These are phyloP conservation scores for Fusarium cyanostomum DNA, from an alignment of 2,329 filamentous ascomycete species.

Conservation along the genomic window DNA sequence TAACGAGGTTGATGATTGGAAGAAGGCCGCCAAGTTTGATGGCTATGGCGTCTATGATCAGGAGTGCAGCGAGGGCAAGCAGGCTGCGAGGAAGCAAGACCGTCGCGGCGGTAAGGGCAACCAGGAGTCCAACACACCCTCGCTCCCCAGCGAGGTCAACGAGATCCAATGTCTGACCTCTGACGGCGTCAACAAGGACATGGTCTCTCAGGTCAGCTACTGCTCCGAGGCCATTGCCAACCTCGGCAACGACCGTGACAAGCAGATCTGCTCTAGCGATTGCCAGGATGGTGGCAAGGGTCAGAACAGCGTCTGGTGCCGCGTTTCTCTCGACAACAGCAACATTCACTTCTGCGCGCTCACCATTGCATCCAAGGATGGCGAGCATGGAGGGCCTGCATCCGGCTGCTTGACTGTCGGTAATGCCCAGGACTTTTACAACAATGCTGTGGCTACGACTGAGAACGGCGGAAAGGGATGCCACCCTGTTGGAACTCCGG, in stretches of 20 bases:
- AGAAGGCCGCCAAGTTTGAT: neutral
- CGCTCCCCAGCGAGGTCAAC: neutral
- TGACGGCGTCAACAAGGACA: neutral
- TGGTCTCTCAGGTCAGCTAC: neutral
- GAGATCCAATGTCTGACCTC: neutral
- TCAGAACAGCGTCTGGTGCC: neutral
- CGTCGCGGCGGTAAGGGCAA: slow-evolving; percentile 1
- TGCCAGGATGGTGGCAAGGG: neutral
- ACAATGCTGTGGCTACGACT: neutral
- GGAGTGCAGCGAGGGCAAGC: neutral
- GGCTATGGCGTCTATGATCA: neutral
- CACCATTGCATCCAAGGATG: neutral
- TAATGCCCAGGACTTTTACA: neutral
- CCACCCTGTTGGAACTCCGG: neutral
- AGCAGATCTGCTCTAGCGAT: neutral
- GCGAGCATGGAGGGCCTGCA: neutral
- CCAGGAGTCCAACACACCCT: neutral
- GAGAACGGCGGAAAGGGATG: neutral
- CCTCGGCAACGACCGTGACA: neutral
- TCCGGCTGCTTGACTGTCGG: neutral
- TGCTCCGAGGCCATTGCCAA: neutral
- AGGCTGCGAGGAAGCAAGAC: neutral
- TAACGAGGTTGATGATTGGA: neutral
- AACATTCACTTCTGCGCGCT: neutral
- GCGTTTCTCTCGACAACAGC: neutral